Base-by-base conservation (phyloP, 176 grass and related monocot species). In the Pontederia crassipes region DNA sequence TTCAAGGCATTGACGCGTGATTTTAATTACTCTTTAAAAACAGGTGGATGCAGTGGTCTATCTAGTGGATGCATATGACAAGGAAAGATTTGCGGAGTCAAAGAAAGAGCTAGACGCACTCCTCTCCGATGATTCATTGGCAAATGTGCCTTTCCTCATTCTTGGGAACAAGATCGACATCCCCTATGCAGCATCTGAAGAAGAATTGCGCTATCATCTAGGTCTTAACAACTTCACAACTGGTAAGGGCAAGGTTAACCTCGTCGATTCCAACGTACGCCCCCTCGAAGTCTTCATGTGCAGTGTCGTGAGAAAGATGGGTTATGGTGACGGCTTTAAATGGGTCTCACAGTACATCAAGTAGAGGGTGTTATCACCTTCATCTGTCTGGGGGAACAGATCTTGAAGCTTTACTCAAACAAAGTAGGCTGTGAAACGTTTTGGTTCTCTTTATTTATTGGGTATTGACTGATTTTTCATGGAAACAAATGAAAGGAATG, bases 231-330 rank as follows among this genome's bases (percentile, higher is more conserved):
- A 86, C 59, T 90, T 86, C 79, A 90, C 83, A 0, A 86, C 83
- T 0, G 87, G 87, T 18, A 90, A 90, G 69, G 87, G 87, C 40
- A 90, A 64, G 29, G 87, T 90, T 28, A 79, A 52, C 76, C 67
- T 90, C 11, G 48, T 26, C 1, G 83, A 80, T 0, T 90, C 82
- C 20, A 82, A 86, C 0, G 76, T 90, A 8, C 79, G 87, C 49
- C 87, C 87, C n/a, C 51, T 90, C 1, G 87, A 90, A 66, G 79
- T 90, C 45, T 90, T 90, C 79, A 90, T 90, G 87, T 90, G 87
- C 79, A 82, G 82, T 32, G 64, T 90, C 10, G 87, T 90, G 24
- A 72, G 83, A 56, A 90, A 90, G 79, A 90, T 90, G 87, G 83
- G 87, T 10, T 90, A 90, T 0, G 79, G 87, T 0, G 87, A 90